Evolutionary conservation across 2,329 filamentous ascomycete species (phyloP).

Genomic region (Phyllosticta citribraziliensis): DNA sequence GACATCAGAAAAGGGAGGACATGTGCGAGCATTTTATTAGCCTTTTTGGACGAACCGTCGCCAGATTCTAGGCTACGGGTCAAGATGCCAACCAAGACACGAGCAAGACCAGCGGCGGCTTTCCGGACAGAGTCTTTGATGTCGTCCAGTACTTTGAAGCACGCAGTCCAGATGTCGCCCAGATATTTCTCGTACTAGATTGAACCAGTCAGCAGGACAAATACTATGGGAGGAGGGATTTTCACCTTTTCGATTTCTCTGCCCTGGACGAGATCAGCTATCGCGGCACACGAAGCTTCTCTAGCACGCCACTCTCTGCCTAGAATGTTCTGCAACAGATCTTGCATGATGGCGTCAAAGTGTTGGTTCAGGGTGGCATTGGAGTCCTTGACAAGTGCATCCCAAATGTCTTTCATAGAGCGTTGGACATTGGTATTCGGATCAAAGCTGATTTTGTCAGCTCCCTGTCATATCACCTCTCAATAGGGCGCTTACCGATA

Average conservation of each 20-base stretch:
- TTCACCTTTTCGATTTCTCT: conserved; percentile 44
- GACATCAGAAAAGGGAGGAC: conserved; percentile 87
- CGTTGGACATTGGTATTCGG: conserved; percentile 85
- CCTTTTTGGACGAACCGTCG: conserved; percentile 53
- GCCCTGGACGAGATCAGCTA: conserved; percentile 79
- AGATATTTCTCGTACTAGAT: conserved; percentile 71
- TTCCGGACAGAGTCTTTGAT: conserved; percentile 84
- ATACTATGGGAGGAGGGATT: background rate
- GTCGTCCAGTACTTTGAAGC: conserved; percentile 88
- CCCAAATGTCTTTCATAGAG: conserved; percentile 98
- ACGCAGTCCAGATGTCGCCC: conserved; percentile 71
- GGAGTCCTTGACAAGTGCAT: conserved; percentile 83
- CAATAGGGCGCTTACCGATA: conserved; percentile 47
- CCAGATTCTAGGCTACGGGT: conserved; percentile 78
- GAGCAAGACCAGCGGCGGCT: conserved; percentile 72
- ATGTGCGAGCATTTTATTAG: conserved; percentile 70
- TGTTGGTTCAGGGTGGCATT: conserved; percentile 65
- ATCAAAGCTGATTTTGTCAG: conserved; percentile 53
- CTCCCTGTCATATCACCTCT: background rate
- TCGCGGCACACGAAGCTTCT: conserved; percentile 83
- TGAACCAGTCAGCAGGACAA: conserved; percentile 9
- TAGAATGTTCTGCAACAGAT: conserved; percentile 75
- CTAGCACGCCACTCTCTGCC: conserved; percentile 89
- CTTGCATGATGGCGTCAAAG: conserved; percentile 82
- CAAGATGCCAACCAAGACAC: conserved; percentile 73